These are phyloP conservation scores for Phytophthora hibernalis DNA, from an alignment of 352 stramenopile species.

Conservation along the genomic window DNA sequence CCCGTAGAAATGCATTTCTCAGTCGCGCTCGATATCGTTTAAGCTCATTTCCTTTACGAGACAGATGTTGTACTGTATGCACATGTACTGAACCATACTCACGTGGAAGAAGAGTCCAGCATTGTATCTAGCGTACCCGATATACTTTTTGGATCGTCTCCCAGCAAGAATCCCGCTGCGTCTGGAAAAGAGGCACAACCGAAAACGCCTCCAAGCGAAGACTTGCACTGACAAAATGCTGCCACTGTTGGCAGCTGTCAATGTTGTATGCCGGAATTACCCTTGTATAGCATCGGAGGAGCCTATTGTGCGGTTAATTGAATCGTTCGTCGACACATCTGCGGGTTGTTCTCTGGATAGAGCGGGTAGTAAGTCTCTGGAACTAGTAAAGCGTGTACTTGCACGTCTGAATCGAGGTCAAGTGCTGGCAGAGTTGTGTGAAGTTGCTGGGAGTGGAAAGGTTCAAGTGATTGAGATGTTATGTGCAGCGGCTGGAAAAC, in stretches of 20 bases:
- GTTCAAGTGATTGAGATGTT: neutral
- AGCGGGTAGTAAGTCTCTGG: neutral
- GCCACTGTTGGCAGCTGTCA: neutral
- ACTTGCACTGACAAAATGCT: neutral
- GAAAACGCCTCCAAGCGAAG: constrained; percentile 2
- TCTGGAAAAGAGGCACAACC: neutral
- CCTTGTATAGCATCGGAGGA: neutral
- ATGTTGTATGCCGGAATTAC: neutral
- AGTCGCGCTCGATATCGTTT: neutral
- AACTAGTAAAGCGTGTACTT: neutral
- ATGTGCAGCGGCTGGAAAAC: neutral
- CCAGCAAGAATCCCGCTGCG: neutral
- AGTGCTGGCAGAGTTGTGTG: neutral
- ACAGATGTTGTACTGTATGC: neutral
- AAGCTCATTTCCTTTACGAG: neutral
- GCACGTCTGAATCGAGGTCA: neutral
- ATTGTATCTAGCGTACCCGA: neutral
- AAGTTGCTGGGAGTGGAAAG: neutral
- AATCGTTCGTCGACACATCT: constrained; percentile 10
- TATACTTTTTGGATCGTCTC: neutral
- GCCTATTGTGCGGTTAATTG: neutral
- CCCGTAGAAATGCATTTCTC: neutral
- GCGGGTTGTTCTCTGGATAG: neutral
- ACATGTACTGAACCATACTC: no score
- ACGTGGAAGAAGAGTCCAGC: neutral